These are phyloP conservation scores for Haplosporangium sp. DNA, from an alignment of 371 early-diverging fungal species.

Conservation along the genomic window DNA sequence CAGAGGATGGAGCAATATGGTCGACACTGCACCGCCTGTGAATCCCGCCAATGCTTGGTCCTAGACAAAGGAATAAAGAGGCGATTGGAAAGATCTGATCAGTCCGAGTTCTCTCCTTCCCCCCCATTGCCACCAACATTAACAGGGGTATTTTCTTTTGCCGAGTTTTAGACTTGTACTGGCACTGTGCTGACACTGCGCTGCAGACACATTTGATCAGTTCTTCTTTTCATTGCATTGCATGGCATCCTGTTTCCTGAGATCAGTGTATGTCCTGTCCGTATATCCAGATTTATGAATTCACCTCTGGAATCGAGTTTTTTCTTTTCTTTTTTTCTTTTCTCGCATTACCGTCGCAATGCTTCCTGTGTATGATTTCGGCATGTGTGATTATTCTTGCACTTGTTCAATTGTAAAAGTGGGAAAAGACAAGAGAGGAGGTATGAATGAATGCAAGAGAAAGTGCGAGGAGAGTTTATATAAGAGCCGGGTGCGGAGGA, in stretches of 20 bases:
- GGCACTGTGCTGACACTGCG: no score
- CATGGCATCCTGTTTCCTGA: no score
- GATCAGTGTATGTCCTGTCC: no score
- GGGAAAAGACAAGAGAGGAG: slow-evolving; percentile 3
- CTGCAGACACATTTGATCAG: no score
- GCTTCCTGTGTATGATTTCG: slow-evolving; percentile 56
- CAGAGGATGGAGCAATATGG: slow-evolving; percentile 87
- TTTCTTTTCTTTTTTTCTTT: not conserved
- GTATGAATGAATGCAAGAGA: not conserved
- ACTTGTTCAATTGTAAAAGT: not conserved
- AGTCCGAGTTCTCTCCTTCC: no score
- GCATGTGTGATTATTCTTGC: slow-evolving; percentile 19
- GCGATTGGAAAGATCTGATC: not conserved
- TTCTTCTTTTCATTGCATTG: no score
- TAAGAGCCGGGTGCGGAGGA: no score
- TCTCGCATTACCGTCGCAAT: slow-evolving; percentile 45
- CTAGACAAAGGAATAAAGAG: slow-evolving; percentile 33
- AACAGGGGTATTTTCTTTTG: no score
- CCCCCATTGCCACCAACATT: no score
- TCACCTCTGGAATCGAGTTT: not conserved
- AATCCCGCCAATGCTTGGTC: slow-evolving; percentile 94
- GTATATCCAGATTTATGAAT: no score
- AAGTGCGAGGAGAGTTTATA: not conserved
- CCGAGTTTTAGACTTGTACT: no score
- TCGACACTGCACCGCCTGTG: slow-evolving; percentile 86